Conservation (phyloP, 495 filamentous ascomycete genomes). For the Neurospora terricola region DNA sequence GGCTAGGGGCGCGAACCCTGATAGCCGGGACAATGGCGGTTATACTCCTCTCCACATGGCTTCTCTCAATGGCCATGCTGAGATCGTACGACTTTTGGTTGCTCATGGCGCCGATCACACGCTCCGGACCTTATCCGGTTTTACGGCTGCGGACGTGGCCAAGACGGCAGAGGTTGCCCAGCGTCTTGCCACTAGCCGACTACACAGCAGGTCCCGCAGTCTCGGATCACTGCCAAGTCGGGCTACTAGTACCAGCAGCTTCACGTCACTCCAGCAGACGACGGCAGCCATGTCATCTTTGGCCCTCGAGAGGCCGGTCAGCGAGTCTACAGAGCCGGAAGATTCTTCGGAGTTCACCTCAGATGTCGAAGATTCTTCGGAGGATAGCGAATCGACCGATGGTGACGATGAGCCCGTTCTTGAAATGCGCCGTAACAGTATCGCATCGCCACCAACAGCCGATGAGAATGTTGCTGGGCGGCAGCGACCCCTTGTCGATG, state of each 20-base stretch:
- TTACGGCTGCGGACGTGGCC: slow-evolving; percentile 64
- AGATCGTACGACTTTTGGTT: slow-evolving; percentile 68
- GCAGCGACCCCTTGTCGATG: slow-evolving; percentile 17
- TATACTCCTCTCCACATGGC: slow-evolving; percentile 81
- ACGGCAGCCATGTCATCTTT: slow-evolving; percentile 11
- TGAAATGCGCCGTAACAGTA: slow-evolving; percentile 24
- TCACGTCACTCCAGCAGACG: slow-evolving; percentile 44
- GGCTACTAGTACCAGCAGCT: slow-evolving; percentile 54
- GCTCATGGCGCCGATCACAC: slow-evolving; percentile 62
- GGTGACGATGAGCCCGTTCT: slow-evolving; percentile 28
- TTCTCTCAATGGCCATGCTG: slow-evolving; percentile 61
- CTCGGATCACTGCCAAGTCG: slow-evolving; percentile 41
- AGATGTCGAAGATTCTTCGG: slow-evolving; percentile 19
- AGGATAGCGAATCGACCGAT: slow-evolving; percentile 15
- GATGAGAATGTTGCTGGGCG: slow-evolving; percentile 16
- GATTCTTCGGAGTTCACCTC: slow-evolving; percentile 25
- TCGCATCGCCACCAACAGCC: not conserved
- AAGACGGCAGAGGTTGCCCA: slow-evolving; percentile 47
- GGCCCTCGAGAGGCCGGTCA: slow-evolving; percentile 31
- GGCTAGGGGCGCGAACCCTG: slow-evolving; percentile 67
- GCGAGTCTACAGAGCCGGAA: slow-evolving; percentile 20
- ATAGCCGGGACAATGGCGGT: slow-evolving; percentile 67
- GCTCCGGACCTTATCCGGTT: slow-evolving; percentile 59
- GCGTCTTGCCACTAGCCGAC: slow-evolving; percentile 43
- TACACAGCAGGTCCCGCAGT: slow-evolving; percentile 48